phyloP scores from a whole-genome alignment of 2,329 filamentous ascomycete genomes.

The Verticillium klebahnii region DNA sequence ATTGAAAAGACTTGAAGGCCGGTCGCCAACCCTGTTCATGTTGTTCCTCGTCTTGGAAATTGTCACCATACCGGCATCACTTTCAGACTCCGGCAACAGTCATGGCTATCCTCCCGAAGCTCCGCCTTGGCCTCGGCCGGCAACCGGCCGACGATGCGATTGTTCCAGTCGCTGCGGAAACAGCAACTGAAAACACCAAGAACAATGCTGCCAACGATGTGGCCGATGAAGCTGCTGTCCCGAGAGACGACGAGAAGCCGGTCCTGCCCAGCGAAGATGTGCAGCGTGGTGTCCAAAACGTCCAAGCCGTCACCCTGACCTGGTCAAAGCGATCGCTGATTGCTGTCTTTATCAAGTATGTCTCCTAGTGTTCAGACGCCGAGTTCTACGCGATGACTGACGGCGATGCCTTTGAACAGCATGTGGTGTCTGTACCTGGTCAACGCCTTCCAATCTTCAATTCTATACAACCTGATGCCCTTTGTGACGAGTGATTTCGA shows the following conservation, averaged over 20 bases:
- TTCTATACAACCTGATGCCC: conserved; percentile 36
- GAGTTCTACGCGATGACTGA: conserved; percentile 31
- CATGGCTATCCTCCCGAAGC: background rate
- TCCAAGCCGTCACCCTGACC: conserved; percentile 17
- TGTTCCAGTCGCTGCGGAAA: background rate
- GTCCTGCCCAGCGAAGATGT: conserved; percentile 15
- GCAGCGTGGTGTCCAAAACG: conserved; percentile 17
- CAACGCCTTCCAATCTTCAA: conserved; percentile 27
- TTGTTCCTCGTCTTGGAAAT: background rate
- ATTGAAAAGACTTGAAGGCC: background rate
- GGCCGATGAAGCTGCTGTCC: background rate
- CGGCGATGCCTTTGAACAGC: conserved; percentile 20
- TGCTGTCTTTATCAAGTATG: conserved; percentile 13
- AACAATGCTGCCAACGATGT: background rate
- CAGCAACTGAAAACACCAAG: background rate
- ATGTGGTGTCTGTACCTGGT: conserved; percentile 34
- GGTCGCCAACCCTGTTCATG: background rate
- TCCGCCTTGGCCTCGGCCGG: background rate
- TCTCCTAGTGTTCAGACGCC: background rate
- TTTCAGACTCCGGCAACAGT: background rate
- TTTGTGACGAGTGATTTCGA: conserved; percentile 47
- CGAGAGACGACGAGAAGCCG: conserved; percentile 2
- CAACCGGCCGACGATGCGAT: background rate
- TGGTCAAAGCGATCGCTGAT: conserved; percentile 15
- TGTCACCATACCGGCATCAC: background rate